These are phyloP conservation scores for Mycena olivaceomarginata DNA, from an alignment of 768 basidiomycete species.

Conservation along the genomic window DNA sequence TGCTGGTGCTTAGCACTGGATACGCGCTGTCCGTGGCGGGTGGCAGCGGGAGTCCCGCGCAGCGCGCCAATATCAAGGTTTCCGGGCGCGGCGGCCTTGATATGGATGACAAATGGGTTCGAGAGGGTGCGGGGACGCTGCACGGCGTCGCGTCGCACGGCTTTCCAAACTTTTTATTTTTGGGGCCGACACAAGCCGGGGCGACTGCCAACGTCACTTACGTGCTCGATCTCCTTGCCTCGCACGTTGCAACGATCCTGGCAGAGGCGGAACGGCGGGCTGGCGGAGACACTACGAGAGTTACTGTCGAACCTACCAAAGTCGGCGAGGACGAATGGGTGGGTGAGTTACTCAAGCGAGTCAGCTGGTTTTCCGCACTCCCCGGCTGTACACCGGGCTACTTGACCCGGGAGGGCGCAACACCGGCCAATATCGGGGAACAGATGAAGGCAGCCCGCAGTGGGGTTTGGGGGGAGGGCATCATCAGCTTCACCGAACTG, in stretches of 20 bases:
- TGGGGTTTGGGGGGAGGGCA: no score
- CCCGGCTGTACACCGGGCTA: constrained; percentile 39
- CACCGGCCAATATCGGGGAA: no score
- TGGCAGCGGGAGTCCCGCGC: constrained; percentile 15
- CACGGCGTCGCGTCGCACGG: constrained; percentile 39
- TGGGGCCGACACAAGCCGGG: constrained; percentile 4
- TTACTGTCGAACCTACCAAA: no score
- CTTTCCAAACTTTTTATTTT: constrained; percentile 45
- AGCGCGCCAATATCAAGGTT: constrained; percentile 1
- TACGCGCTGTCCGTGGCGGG: neutral
- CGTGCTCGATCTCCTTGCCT: constrained; percentile 3
- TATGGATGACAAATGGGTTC: constrained; percentile 36
- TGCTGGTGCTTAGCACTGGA: constrained; percentile 38
- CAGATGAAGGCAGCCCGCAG: no score
- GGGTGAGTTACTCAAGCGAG: no score
- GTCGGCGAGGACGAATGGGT: no score
- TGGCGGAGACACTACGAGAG: no score
- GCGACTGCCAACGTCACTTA: constrained; percentile 33
- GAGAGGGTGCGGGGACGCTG: constrained; percentile 27
- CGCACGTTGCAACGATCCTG: constrained; percentile 24
- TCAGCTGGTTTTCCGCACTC: no score
- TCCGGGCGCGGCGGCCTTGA: constrained; percentile 25
- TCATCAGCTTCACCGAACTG: no score
- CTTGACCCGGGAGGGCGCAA: constrained; percentile 25
- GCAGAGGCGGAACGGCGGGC: constrained; percentile 9